Evolutionary conservation across 495 filamentous ascomycete species (phyloP), one percentile per base, ranked within the genome.

Genomic region (Aspergillus heteromorphus): DNA sequence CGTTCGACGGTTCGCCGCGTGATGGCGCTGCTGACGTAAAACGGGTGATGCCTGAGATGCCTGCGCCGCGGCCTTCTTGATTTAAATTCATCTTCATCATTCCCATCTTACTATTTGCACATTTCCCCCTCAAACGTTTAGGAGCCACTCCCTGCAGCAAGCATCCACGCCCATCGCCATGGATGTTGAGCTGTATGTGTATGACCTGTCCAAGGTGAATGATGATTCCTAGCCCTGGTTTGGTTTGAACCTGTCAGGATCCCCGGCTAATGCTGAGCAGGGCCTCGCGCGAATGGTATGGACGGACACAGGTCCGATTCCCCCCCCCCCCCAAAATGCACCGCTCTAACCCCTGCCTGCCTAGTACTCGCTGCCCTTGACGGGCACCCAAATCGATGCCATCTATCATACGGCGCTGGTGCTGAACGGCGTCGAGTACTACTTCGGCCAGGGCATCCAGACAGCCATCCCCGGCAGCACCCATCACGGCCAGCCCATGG

Each of bases 391-490:
- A 40, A 81, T 91, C 17, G 91, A 96, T 70, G 92, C 92, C 27
- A 81, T 96, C 41, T 97, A 96, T 64, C 92, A 96, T 61, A 96
- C 92, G 0, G 85, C 91, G 1, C 82, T 98, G 25, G 86, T 96
- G 13, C 75, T 97, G 25, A 80, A 83, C 21, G 86, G 86, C n/a
- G 73, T 82, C 49, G 87, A 90, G 65, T 88, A 87, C 57, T 87
- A 84, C 68, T 89, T 85, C 58, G 87, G 87, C 16, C 70, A 73
- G 45, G 91, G 91, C 42, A 84, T 98, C 30, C 89, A 95, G 59
- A 84, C 80, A n/a, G 87, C 88, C 47, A 62, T 68, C 10, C 87
- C 93, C 0, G 91, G 93, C 0, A 78, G 75, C 14, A 96, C 90
- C 6, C 91, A 96, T 61, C 85, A 96, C 70, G 93, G 92, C 11